Base-by-base conservation (phyloP, 495 filamentous ascomycete genomes). In the Lophiotrema nucula region DNA sequence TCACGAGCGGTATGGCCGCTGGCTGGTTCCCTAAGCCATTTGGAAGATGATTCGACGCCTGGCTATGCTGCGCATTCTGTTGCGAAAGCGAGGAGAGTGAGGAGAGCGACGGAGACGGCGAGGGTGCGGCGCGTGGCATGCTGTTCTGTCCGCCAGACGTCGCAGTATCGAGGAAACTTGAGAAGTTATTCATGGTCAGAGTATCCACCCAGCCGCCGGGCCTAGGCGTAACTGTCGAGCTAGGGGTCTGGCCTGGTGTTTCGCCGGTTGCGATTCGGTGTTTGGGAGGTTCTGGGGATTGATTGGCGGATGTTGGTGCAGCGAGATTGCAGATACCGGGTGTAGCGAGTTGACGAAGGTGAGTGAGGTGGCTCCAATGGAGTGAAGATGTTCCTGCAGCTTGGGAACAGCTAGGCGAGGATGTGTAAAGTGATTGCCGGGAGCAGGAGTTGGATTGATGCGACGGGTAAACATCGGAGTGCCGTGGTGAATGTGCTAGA, bases 101-200 rank as follows among this genome's bases (percentile, higher is more conserved):
- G n/a, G n/a, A n/a, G n/a, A n/a, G n/a, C 31, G 57, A 60, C 12
- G 49, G 49, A 3, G 58, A 57, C 18, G 64, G 64, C n/a, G 59
- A 63, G 25, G 64, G 64, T 10, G 64, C 55, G 23, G 47, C 27
- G 10, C 64, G 64, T 0, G 64, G 64, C 48, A 63, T 59, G 44
- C 58, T 62, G 25, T 44, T n/a, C n/a, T n/a, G n/a, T n/a, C n/a
- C n/a, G n/a, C n/a, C n/a, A n/a, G n/a, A n/a, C n/a, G n/a, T 31
- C 11, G 49, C n/a, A 31, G 63, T 56, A 47, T 67, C 64, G 45
- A 67, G 64, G 46, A 67, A 67, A 51, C 59, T 60, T 26, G 57
- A 48, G 59, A 60, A 67, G 55, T 60, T 67, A 43, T 60, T 60
- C 57, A 60, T 60, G 25, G 27, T 41, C 37, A 16, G 12, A 26